phyloP scores from a whole-genome alignment of 2,329 filamentous ascomycete genomes.

The Ophiosphaerella narmari region DNA sequence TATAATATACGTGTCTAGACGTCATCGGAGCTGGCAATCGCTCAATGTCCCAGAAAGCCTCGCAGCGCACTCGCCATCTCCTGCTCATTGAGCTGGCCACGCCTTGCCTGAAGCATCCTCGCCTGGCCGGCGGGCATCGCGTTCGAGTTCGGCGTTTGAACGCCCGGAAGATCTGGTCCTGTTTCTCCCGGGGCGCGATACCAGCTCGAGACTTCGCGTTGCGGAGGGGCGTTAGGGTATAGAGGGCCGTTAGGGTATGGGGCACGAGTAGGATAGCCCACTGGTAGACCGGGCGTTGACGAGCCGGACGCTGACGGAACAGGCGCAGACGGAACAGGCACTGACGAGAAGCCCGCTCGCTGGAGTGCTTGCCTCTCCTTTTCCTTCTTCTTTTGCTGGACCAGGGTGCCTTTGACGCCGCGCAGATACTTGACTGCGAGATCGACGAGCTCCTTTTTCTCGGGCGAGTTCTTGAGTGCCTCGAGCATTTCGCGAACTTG shows the following conservation, averaged over 20 bases:
- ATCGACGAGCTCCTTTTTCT: conserved; percentile 58
- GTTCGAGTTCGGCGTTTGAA: background rate
- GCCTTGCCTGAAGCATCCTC: conserved; percentile 11
- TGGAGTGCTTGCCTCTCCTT: conserved; percentile 30
- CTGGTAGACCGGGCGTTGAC: background rate
- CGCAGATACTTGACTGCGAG: conserved; percentile 61
- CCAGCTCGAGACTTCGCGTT: conserved; percentile 1
- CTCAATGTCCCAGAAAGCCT: conserved; percentile 25
- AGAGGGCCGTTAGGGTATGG: background rate
- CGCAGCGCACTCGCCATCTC: conserved; percentile 33
- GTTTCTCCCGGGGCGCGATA: background rate
- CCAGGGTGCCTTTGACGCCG: conserved; percentile 61
- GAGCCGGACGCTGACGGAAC: background rate
- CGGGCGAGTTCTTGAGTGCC: conserved; percentile 62
- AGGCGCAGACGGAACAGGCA: background rate
- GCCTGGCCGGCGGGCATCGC: conserved; percentile 5
- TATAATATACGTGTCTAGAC: too few relatives aligned
- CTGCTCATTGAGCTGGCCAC: conserved; percentile 24
- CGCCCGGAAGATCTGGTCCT: background rate
- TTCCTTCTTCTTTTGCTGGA: conserved; percentile 55
- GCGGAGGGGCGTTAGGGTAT: background rate
- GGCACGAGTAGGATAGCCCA: background rate
- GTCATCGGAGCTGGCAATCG: too few relatives aligned
- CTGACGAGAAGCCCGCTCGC: background rate
- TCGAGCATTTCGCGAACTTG: conserved; percentile 69